Evolutionary conservation across 352 stramenopile genomes (phyloP).

Genomic region (Pythium volutum): DNA sequence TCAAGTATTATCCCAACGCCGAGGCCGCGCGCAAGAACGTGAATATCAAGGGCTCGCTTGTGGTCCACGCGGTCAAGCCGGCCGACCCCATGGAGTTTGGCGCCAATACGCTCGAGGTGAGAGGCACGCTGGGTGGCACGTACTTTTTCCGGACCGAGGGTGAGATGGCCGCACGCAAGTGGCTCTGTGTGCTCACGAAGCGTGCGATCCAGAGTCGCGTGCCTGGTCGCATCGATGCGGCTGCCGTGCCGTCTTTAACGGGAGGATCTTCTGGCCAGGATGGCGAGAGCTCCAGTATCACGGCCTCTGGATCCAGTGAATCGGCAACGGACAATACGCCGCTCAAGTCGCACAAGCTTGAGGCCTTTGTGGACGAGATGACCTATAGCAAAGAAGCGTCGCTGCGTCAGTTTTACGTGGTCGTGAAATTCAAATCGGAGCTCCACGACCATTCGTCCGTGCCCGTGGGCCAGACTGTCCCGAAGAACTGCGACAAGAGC

Average conservation of each 20-base stretch:
- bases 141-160: conserved; percentile 83
- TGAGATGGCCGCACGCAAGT: conserved; percentile 71
- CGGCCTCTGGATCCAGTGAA: not conserved
- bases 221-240: conserved; percentile 60
- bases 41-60: conserved; percentile 76
- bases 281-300: not conserved
- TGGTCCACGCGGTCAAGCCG: conserved; percentile 73
- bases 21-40: conserved; percentile 72
- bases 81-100: conserved; percentile 71
- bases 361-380: conserved; percentile 69
- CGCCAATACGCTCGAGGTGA: conserved; percentile 71
- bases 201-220: conserved; percentile 73
- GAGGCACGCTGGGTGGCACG: conserved; percentile 69
- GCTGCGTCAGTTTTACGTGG: conserved; percentile 80
- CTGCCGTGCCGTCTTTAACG: conserved; percentile 21
- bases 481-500: conserved; percentile 62
- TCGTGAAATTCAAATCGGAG: conserved; percentile 84
- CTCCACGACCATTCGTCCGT: conserved; percentile 71
- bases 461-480: conserved; percentile 70
- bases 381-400: conserved; percentile 69
- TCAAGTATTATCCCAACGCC: conserved; percentile 81
- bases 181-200: conserved; percentile 81
- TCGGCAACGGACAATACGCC: conserved; percentile 21
- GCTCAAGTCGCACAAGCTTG: conserved; percentile 63
- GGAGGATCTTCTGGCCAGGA: not conserved